Conservation (phyloP, 768 basidiomycete genomes). For the Podaxis sp. region DNA sequence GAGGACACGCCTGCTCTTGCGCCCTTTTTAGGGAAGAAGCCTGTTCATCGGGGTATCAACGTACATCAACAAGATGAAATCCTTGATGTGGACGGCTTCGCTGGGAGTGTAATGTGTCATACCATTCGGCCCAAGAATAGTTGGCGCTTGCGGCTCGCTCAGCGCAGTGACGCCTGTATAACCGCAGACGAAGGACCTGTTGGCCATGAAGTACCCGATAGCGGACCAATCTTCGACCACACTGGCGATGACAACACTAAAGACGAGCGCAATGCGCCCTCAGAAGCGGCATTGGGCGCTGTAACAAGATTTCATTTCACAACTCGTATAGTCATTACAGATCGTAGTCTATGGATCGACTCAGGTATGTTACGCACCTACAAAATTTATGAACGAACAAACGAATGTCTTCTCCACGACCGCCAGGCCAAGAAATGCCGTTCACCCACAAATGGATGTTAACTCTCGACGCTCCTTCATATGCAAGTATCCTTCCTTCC, state of each 20-base stretch:
- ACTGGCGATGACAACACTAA: background rate
- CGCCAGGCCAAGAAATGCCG: constrained; percentile 21
- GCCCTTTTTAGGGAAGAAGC: constrained; percentile 43
- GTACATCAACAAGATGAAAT: constrained; percentile 35
- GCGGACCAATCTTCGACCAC: background rate
- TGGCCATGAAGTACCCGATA: background rate
- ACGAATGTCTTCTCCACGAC: background rate
- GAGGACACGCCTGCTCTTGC: constrained; percentile 50
- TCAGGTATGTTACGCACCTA: constrained; percentile 29
- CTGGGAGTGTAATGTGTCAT: background rate
- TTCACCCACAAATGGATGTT: constrained; percentile 57
- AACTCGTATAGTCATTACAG: constrained; percentile 45
- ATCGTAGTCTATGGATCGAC: constrained; percentile 46
- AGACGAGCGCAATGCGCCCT: background rate
- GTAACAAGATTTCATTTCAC: constrained; percentile 46
- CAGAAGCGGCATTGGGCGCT: background rate
- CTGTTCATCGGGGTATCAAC: constrained; percentile 39
- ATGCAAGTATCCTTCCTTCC: constrained; percentile 31
- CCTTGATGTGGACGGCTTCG: constrained; percentile 34
- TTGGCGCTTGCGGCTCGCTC: constrained; percentile 39
- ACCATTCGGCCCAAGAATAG: background rate
- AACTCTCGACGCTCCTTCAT: constrained; percentile 50
- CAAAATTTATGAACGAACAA: background rate
- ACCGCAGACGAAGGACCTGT: background rate
- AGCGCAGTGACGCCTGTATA: constrained; percentile 24